Conservation (phyloP, 768 basidiomycete genomes). For the Lyophyllum atratum region DNA sequence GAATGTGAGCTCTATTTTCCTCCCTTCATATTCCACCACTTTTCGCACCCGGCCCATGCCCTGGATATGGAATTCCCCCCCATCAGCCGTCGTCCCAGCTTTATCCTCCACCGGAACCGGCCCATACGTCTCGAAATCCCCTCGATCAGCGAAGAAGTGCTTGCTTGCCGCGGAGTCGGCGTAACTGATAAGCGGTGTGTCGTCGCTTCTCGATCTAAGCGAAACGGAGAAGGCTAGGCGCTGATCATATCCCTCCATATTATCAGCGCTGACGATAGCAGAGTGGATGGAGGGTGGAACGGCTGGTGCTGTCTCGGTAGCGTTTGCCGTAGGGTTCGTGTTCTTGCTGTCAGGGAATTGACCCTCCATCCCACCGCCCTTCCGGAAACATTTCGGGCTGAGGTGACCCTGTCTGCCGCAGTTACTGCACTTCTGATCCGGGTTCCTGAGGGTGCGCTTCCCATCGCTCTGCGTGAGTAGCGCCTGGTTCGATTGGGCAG, state of each 20-base stretch:
- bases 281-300: neutral
- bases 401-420: neutral
- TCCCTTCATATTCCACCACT: neutral
- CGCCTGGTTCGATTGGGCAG: neutral
- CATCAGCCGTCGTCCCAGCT: neutral
- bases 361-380: conserved; percentile 1
- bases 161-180: neutral
- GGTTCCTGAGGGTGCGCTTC: neutral
- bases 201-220: no score
- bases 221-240: neutral
- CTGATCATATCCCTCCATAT: neutral
- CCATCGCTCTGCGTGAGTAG: neutral
- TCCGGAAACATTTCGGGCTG: neutral
- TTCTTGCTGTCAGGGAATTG: neutral
- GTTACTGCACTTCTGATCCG: neutral
- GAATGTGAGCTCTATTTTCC: conserved; percentile 1
- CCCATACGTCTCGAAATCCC: neutral
- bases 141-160: neutral
- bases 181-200: neutral
- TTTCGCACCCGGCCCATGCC: neutral
- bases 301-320: neutral
- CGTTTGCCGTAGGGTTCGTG: neutral
- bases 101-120: neutral
- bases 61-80: neutral
- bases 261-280: neutral